Conservation (phyloP, 176 grass and related monocot species). For the Zea luxurians region DNA sequence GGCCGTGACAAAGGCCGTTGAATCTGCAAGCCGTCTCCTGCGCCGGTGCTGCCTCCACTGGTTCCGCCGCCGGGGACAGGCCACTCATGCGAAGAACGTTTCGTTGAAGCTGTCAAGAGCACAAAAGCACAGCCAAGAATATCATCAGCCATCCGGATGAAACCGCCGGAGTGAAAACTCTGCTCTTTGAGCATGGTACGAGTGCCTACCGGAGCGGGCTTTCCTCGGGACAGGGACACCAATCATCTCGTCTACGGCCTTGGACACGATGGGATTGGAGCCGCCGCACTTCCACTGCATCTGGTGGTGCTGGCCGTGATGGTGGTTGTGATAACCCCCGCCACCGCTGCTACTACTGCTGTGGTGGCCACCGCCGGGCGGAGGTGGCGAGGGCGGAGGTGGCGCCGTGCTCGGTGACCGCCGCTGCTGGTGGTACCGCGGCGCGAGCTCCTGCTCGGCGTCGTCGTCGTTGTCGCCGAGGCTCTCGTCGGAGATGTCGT, state of each 20-base stretch:
- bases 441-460: conserved; percentile 67
- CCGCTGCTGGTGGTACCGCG: conserved; percentile 45
- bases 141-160: background rate
- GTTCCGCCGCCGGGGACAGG: conserved; percentile 50
- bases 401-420: conserved; percentile 61
- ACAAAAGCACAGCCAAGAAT: background rate
- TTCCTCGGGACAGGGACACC: conserved; percentile 88
- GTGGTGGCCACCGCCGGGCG: conserved; percentile 35
- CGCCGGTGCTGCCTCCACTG: conserved; percentile 35
- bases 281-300: conserved; percentile 62
- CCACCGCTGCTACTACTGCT: conserved; percentile 55
- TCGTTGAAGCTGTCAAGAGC: conserved; percentile 56
- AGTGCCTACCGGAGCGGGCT: conserved; percentile 71
- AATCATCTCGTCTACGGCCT: conserved; percentile 96
- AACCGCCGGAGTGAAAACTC: background rate
- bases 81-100: conserved; percentile 80
- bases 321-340: conserved; percentile 55
- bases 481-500: conserved; percentile 89
- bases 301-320: conserved; percentile 53
- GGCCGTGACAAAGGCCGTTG: conserved; percentile 64
- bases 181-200: no score
- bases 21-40: conserved; percentile 61
- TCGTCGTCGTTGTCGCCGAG: conserved; percentile 75
- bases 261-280: conserved; percentile 46
- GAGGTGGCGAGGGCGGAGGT: conserved; percentile 63